A percentile compares a stretch with the other conserved stretches of the same genome.
phyloP scores from a whole-genome alignment of 1,284 basidiomycete species.

The Exobasidium rhododendri region DNA sequence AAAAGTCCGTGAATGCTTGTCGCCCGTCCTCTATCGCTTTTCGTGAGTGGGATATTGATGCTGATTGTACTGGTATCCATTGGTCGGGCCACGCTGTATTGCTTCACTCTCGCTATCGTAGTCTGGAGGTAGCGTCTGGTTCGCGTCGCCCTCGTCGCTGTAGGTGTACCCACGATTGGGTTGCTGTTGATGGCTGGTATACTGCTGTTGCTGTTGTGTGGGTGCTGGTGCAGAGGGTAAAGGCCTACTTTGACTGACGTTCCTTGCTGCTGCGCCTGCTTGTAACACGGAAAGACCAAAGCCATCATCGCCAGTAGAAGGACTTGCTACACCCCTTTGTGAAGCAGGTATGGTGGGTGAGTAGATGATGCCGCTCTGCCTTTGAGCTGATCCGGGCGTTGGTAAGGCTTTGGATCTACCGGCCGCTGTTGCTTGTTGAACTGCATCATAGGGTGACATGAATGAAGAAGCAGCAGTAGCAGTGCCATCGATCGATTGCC shows the following conservation, averaged over 20 bases:
- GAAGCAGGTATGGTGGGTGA: constrained; percentile 10
- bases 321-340: neutral
- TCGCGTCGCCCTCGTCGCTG: neutral
- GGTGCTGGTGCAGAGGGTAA: neutral
- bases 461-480: neutral
- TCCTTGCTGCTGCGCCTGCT: constrained; percentile 18
- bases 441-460: neutral
- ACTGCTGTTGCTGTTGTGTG: constrained; percentile 3
- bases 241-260: neutral
- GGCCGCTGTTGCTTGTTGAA: constrained; percentile 7
- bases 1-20: too few species aligned
- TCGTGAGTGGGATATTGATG: neutral
- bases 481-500: neutral
- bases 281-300: constrained; percentile 28
- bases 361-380: constrained; percentile 21
- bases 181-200: neutral
- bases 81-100: neutral
- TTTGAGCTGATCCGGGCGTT: constrained; percentile 12
- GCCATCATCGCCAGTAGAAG: constrained; percentile 26
- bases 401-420: constrained; percentile 16
- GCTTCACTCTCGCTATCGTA: neutral
- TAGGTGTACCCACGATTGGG: neutral
- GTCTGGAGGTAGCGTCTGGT: neutral
- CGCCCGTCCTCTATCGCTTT: constrained; percentile 7
- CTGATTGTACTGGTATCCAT: neutral